Conservation (phyloP, 106 monocot genomes). For the Apostasia ramifera region DNA sequence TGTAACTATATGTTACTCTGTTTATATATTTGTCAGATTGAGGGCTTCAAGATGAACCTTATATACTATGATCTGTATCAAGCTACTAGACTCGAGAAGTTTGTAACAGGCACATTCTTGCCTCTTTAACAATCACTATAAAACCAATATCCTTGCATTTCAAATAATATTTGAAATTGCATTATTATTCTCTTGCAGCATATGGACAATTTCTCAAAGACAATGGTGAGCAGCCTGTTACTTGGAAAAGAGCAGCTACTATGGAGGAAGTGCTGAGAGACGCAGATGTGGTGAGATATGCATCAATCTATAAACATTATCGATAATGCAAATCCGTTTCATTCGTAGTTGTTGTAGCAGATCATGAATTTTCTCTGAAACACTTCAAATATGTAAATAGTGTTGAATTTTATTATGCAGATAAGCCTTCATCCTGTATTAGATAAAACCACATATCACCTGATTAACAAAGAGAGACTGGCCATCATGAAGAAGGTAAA, state of each 20-base stretch:
- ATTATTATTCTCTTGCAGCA: slow-evolving; percentile 29
- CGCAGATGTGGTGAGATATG: slow-evolving; percentile 74
- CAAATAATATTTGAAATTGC: not conserved
- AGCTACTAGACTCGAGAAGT: slow-evolving; percentile 92
- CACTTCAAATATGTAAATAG: not conserved
- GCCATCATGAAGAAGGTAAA: slow-evolving; percentile 96
- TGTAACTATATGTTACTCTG: not conserved
- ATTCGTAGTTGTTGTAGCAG: too few relatives aligned
- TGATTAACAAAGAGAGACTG: slow-evolving; percentile 91
- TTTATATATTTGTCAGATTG: slow-evolving; percentile 49
- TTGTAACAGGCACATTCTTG: slow-evolving; percentile 74
- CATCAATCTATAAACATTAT: too few relatives aligned
- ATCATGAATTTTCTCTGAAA: too few relatives aligned
- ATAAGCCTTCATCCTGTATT: slow-evolving; percentile 95
- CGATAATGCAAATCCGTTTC: too few relatives aligned
- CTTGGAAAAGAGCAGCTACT: slow-evolving; percentile 95
- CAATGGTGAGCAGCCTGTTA: slow-evolving; percentile 86
- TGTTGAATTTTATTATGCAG: slow-evolving; percentile 27
- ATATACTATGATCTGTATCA: slow-evolving; percentile 98
- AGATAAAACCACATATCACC: slow-evolving; percentile 98
- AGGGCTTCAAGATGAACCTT: slow-evolving; percentile 99
- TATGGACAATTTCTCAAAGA: slow-evolving; percentile 90
- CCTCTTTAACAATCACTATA: not conserved
- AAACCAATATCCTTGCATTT: too few relatives aligned
- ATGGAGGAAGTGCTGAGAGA: slow-evolving; percentile 96